phyloP scores from a whole-genome alignment of 179 eudicot species.

The Vitellaria paradoxa region DNA sequence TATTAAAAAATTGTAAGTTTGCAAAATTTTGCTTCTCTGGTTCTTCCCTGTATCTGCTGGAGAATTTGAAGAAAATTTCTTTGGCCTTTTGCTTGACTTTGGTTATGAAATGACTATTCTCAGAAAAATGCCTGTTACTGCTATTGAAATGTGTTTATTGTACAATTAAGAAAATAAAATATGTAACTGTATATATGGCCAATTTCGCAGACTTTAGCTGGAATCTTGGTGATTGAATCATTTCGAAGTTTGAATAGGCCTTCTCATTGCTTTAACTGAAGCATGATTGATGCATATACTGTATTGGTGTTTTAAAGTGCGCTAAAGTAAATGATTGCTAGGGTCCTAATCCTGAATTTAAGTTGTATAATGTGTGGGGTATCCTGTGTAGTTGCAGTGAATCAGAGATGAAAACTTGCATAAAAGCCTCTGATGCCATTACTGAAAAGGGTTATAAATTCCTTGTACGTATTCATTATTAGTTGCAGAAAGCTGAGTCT shows the following conservation, averaged over 20 bases:
- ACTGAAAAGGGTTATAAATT: neutral
- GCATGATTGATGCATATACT: constrained; percentile 3
- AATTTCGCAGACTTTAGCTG: neutral
- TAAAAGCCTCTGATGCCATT: constrained; percentile 1
- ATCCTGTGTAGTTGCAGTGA: neutral
- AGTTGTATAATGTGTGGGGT: neutral
- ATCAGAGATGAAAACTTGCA: neutral
- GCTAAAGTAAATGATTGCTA: constrained; percentile 19
- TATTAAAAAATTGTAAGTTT: neutral
- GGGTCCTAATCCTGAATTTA: constrained; percentile 10
- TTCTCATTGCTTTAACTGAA: neutral
- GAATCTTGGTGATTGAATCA: neutral
- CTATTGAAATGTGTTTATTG: neutral
- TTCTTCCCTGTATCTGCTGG: neutral
- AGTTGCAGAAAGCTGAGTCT: constrained; percentile 1
- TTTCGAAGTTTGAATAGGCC: neutral
- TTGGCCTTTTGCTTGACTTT: neutral
- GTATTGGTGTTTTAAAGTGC: constrained; percentile 9
- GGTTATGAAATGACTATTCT: constrained; percentile 1
- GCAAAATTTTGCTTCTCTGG: neutral
- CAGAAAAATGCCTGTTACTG: neutral
- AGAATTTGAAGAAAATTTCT: neutral
- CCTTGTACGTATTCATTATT: neutral
- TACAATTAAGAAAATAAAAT: neutral
- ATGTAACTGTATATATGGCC: neutral